phyloP scores from a whole-genome alignment of 768 basidiomycete genomes.

The Serendipita sp. region DNA sequence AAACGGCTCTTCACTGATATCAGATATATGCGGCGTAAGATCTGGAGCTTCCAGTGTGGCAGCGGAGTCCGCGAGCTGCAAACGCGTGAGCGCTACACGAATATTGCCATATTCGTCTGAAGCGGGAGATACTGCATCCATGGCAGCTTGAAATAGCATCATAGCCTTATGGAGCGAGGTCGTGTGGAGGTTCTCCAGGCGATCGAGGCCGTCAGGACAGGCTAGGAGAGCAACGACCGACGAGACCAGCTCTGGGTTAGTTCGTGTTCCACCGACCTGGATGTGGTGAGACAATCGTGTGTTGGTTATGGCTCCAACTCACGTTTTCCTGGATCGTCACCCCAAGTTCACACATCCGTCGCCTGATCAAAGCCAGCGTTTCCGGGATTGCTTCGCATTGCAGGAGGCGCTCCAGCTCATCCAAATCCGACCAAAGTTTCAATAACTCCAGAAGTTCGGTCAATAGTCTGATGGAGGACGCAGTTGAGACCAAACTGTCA shows the following conservation, averaged over 20 bases:
- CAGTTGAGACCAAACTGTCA: neutral
- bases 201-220: neutral
- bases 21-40: neutral
- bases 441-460: neutral
- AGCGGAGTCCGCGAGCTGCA: neutral
- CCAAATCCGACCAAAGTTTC: neutral
- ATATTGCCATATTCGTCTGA: neutral
- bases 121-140: neutral
- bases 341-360: neutral
- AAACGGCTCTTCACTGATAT: conserved; percentile 1
- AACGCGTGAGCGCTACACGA: neutral
- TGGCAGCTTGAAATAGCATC: neutral
- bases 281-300: neutral
- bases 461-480: neutral
- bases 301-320: neutral
- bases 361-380: neutral
- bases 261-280: neutral
- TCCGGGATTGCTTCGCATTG: neutral
- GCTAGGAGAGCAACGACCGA: neutral
- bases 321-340: neutral
- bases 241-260: neutral
- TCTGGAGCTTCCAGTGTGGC: neutral
- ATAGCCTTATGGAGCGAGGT: conserved; percentile 1
- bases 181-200: neutral
- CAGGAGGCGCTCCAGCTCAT: neutral